A percentile compares a stretch with the other conserved stretches of the same genome.
Evolutionary conservation across 768 basidiomycete species (phyloP).

Genomic region (Mycena filopes): DNA sequence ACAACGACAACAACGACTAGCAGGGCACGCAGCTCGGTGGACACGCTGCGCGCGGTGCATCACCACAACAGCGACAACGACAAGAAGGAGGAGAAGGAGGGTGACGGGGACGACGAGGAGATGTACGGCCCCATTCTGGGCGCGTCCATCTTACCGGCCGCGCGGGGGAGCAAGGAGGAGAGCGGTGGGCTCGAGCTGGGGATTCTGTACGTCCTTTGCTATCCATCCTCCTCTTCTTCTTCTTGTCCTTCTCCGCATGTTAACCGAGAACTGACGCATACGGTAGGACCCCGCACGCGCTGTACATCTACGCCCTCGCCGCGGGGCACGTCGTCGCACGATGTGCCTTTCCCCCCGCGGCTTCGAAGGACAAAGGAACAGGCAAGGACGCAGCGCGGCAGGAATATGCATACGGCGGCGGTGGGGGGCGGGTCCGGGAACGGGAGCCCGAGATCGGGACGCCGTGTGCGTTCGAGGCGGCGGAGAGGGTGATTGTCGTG

Average conservation of each 20-base stretch:
- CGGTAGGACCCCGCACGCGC: slow-evolving; percentile 47
- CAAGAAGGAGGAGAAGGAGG: slow-evolving; percentile 19
- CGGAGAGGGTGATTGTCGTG: slow-evolving; percentile 16
- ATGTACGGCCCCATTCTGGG: slow-evolving; percentile 51
- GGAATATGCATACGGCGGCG: not conserved
- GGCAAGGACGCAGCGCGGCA: no score
- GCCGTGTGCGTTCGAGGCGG: slow-evolving; percentile 23
- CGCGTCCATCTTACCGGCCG: slow-evolving; percentile 56
- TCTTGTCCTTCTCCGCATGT: slow-evolving; percentile 3
- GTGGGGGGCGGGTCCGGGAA: slow-evolving; percentile 6
- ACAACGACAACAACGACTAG: not conserved
- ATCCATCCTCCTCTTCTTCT: not conserved
- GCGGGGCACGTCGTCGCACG: slow-evolving; percentile 60
- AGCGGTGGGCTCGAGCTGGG: slow-evolving; percentile 46
- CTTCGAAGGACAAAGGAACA: not conserved
- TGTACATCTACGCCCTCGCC: slow-evolving; percentile 65
- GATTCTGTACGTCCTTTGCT: slow-evolving; percentile 43
- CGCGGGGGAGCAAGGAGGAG: slow-evolving; percentile 43
- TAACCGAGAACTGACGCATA: not conserved
- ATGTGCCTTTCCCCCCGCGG: not conserved
- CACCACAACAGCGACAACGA: slow-evolving; percentile 5
- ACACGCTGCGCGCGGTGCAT: slow-evolving; percentile 23
- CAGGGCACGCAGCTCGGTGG: slow-evolving; percentile 19
- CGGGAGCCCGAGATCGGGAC: slow-evolving; percentile 1
- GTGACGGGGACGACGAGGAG: slow-evolving; percentile 11